Evolutionary conservation across 768 basidiomycete species (phyloP).

Genomic region (Thelephora ganbajun): DNA sequence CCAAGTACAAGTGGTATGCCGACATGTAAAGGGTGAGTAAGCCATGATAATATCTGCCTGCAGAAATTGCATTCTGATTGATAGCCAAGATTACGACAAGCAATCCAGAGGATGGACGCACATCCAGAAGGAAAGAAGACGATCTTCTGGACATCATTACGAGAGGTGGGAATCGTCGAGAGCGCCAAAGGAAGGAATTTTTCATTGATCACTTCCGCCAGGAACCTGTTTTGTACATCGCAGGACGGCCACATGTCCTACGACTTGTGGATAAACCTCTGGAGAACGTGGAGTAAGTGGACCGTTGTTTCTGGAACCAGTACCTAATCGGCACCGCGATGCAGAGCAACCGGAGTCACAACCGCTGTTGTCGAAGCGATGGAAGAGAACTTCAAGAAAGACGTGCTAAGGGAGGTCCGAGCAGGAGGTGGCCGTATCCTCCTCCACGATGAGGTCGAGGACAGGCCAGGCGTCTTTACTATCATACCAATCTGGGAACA

Average conservation of each 20-base stretch:
- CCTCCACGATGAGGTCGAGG: constrained; percentile 92
- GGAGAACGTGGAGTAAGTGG: constrained; percentile 82
- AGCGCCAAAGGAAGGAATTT: background rate
- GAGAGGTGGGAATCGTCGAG: constrained; percentile 45
- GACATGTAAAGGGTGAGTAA: constrained; percentile 65
- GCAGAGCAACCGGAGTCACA: constrained; percentile 85
- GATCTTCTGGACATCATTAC: constrained; percentile 89
- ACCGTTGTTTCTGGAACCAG: background rate
- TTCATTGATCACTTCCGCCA: constrained; percentile 15
- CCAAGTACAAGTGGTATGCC: constrained; percentile 73
- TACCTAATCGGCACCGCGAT: background rate
- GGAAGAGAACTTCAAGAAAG: constrained; percentile 79
- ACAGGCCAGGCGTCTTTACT: constrained; percentile 76
- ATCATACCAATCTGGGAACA: constrained; percentile 95
- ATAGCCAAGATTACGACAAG: constrained; percentile 50
- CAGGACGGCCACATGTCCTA: constrained; percentile 80
- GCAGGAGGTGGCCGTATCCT: constrained; percentile 64
- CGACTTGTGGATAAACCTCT: constrained; percentile 78
- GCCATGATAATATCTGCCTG: background rate
- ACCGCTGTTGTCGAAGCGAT: constrained; percentile 84
- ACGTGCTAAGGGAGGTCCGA: constrained; percentile 73
- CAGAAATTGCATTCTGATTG: background rate
- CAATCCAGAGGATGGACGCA: constrained; percentile 69
- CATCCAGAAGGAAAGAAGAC: constrained; percentile 58
- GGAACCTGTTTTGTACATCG: constrained; percentile 90